Conservation (phyloP, 108 stramenopile species). For the Skeletonema menzelii region DNA sequence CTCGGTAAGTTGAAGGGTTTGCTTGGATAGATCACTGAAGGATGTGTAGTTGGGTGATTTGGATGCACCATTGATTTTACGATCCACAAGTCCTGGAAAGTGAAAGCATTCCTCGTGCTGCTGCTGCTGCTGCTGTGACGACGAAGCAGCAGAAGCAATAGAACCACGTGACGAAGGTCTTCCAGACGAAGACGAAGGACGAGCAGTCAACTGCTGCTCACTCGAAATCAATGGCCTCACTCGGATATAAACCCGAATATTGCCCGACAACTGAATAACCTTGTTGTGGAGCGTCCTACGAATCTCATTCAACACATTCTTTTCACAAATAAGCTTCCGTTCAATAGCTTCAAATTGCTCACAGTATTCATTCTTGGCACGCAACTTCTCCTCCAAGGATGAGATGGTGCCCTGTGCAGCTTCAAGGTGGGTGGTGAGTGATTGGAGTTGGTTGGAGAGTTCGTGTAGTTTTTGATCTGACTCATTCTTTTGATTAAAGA, state of each 20-base stretch:
- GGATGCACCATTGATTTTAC: conserved; percentile 10
- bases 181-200: conserved; percentile 22
- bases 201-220: conserved; percentile 14
- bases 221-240: conserved; percentile 66
- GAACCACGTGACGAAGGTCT: conserved; percentile 12
- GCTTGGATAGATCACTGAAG: conserved; percentile 75
- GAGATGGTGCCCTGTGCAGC: conserved; percentile 17
- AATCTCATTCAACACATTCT: conserved; percentile 64
- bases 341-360: conserved; percentile 67
- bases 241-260: conserved; percentile 86
- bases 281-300: conserved; percentile 71
- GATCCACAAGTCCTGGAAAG: conserved; percentile 58
- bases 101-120: conserved; percentile 44
- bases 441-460: conserved; percentile 25
- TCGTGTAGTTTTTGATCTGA: conserved; percentile 24
- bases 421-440: conserved; percentile 16
- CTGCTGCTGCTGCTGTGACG: neutral
- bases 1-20: conserved; percentile 68
- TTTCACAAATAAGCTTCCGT: conserved; percentile 55
- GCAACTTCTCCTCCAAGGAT: conserved; percentile 19
- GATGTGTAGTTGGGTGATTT: conserved; percentile 24
- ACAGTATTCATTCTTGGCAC: conserved; percentile 30
- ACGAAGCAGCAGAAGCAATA: neutral
- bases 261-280: conserved; percentile 82
- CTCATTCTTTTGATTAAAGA: conserved; percentile 7